These are phyloP conservation scores for Taphrina wiesneri DNA, from an alignment of 1,139 yeast genomes.

Conservation along the genomic window DNA sequence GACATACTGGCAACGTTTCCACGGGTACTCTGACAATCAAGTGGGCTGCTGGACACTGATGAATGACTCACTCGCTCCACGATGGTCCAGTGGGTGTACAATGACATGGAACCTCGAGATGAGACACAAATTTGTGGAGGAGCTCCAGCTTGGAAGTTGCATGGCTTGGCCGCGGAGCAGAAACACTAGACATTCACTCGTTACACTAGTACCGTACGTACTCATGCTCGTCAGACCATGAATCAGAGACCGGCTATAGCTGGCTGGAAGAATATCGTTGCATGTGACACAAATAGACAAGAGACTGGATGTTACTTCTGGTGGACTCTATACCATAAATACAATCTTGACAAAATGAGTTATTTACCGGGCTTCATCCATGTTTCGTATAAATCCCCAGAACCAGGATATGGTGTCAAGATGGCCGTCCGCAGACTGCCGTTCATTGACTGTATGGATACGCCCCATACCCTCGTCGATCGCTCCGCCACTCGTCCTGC, in stretches of 20 bases:
- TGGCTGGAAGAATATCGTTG: too few species aligned
- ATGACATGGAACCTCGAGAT: neutral
- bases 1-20: neutral
- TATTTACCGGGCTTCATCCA: slow-evolving; percentile 38
- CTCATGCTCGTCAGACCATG: too few species aligned
- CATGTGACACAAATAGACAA: too few species aligned
- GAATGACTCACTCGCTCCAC: neutral
- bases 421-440: slow-evolving; percentile 55
- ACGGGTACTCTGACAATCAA: neutral
- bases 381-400: slow-evolving; percentile 55
- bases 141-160: neutral
- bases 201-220: too few species aligned
- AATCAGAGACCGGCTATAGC: too few species aligned
- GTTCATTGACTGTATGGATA: slow-evolving; percentile 64
- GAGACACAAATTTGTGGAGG: neutral
- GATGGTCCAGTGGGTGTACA: neutral
- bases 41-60: neutral
- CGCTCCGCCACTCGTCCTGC: neutral
- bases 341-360: neutral
- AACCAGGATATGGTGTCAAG: slow-evolving; percentile 61
- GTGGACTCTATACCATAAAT: too few species aligned
- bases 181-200: too few species aligned
- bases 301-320: too few species aligned
- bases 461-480: slow-evolving; percentile 35
- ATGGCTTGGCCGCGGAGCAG: too few species aligned